Conservation (phyloP, 176 grass and related monocot genomes). For the Cenchrus purpureus region DNA sequence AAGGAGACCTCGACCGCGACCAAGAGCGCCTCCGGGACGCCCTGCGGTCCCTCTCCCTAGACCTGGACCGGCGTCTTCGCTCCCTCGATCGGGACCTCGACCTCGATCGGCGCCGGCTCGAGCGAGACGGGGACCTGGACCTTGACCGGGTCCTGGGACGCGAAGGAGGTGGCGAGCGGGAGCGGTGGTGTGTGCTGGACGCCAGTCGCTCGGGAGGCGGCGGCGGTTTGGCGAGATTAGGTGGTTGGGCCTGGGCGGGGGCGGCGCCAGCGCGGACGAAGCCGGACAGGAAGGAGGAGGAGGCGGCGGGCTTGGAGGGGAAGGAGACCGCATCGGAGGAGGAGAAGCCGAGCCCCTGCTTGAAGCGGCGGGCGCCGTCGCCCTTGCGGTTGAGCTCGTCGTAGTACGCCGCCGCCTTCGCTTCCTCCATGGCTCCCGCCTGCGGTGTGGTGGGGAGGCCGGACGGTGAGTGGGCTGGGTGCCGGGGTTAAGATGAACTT, state of each 20-base stretch:
- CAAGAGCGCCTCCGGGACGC: conserved; percentile 22
- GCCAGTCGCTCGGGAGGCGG: background rate
- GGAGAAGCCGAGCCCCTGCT: conserved; percentile 90
- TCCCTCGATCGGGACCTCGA: conserved; percentile 51
- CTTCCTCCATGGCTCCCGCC: conserved; percentile 51
- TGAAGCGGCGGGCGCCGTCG: conserved; percentile 91
- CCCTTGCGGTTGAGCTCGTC: conserved; percentile 97
- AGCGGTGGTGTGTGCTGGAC: background rate
- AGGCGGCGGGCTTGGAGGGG: conserved; percentile 44
- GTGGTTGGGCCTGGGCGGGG: conserved; percentile 17
- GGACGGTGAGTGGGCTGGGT: background rate
- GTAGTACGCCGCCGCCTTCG: conserved; percentile 84
- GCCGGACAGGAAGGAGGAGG: conserved; percentile 70
- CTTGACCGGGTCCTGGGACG: background rate
- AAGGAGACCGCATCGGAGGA: conserved; percentile 39
- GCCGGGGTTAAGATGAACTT: too few species aligned
- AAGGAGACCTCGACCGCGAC: conserved; percentile 43
- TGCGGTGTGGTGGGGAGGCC: background rate
- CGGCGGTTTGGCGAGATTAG: background rate
- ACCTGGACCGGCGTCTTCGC: conserved; percentile 51
- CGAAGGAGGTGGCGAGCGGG: conserved; percentile 15
- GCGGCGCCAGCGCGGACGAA: conserved; percentile 67
- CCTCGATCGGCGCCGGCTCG: conserved; percentile 49
- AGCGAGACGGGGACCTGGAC: conserved; percentile 45
- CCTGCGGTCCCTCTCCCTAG: conserved; percentile 35